Percentiles rank a stretch among this genome's conserved stretches.
phyloP scores from a whole-genome alignment of 1,284 basidiomycete genomes.

The Rhodotorula sp. region DNA sequence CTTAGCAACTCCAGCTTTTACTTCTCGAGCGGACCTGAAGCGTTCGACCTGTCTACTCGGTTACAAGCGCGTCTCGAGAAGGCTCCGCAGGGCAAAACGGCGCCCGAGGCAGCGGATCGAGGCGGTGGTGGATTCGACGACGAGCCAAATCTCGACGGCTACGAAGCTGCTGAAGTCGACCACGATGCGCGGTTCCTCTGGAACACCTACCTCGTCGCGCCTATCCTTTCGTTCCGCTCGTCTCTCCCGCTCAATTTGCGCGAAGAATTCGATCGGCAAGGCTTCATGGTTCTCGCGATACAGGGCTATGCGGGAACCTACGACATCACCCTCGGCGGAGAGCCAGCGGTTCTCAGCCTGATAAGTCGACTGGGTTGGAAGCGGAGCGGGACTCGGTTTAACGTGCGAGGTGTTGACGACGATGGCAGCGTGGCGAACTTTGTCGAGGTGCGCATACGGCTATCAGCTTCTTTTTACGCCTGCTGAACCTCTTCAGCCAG shows the following conservation, averaged over 20 bases:
- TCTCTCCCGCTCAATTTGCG: constrained; percentile 51
- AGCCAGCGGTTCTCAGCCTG: constrained; percentile 66
- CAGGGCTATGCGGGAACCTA: constrained; percentile 83
- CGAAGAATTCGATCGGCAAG: constrained; percentile 47
- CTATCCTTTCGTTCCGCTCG: constrained; percentile 47
- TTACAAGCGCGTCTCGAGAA: constrained; percentile 61
- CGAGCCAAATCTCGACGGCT: constrained; percentile 9
- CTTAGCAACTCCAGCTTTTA: constrained; percentile 91
- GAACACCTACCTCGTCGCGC: constrained; percentile 62
- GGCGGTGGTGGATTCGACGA: constrained; percentile 59
- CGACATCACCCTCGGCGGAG: constrained; percentile 60
- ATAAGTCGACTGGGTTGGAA: constrained; percentile 90
- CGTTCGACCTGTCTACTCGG: constrained; percentile 83
- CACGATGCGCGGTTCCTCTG: constrained; percentile 45
- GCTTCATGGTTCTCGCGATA: constrained; percentile 68
- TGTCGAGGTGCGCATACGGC: constrained; percentile 66
- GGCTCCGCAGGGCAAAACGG: constrained; percentile 51
- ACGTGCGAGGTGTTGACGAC: constrained; percentile 95
- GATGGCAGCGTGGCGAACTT: constrained; percentile 97
- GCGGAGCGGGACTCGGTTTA: constrained; percentile 93
- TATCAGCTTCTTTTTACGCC: neutral
- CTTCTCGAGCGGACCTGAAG: constrained; percentile 64
- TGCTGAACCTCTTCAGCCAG: constrained; percentile 49
- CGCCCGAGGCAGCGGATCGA: constrained; percentile 53
- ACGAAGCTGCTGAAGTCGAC: constrained; percentile 16